Evolutionary conservation across 2,329 filamentous ascomycete genomes (phyloP), one percentile per base, ranked within the genome.

Genomic region (Dothistroma septosporum): DNA sequence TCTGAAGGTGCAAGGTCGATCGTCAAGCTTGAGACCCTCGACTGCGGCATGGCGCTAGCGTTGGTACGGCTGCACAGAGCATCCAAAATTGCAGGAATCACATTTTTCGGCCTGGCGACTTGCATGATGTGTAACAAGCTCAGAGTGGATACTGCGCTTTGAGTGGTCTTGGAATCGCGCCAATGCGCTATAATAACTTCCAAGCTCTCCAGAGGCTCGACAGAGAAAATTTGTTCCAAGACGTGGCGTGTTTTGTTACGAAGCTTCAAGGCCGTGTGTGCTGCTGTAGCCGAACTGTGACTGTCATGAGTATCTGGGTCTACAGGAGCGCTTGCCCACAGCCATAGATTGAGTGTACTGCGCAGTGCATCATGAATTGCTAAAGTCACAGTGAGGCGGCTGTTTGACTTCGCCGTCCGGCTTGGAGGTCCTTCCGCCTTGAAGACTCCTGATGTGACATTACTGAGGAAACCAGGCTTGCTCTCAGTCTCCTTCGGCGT

Each of bases 291-390:
- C 82, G 82, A 16, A 88, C 69, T 69, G 28, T 93, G 32, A 83
- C 82, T 72, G 71, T 96, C 89, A 58, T 88, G 85, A 22, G 78
- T 76, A 8, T 74, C 75, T 33, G 70, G 69, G 68, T 88, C 86
- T 31, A 79, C 79, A 2, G 83, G 83, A 70, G 88, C 85, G 6
- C 89, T 83, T 14, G 84, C 91, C 93, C 94, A 99, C 0, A 90
- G 90, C 94, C 95, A 99, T 56, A 99, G 96, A 12, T 82, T 86
- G 73, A 96, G 95, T 75, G 92, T 96, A 54, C 96, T 90, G 24
- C 91, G 86, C 61, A 97, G 91, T 0, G 92, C 91, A 73, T 99
- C 95, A 74, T 97, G 93, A 73, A 99, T 96, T 11, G 92, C 95
- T n/a, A 99, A 81, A 48, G 97, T 82, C 21, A 99, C 93, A 0